Evolutionary conservation across 305 asterid species (phyloP).

Genomic region (Vinca major): DNA sequence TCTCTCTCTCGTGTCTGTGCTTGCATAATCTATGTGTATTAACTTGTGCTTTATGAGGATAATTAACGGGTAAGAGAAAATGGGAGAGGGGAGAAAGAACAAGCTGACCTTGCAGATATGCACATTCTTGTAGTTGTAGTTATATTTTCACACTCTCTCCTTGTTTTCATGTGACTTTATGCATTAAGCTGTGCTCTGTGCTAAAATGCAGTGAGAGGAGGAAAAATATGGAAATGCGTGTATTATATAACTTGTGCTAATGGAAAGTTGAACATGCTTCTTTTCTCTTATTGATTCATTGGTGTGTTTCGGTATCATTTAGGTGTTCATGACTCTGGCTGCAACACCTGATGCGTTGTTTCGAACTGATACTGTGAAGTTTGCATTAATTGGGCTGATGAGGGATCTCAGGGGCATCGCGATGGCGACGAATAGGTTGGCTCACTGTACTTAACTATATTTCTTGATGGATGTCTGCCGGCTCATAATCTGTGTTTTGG

Average conservation of each 20-base stretch:
- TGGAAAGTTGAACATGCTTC: background rate
- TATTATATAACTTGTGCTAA: background rate
- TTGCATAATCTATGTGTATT: no score
- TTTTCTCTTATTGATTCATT: conserved; percentile 13
- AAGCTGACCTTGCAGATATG: background rate
- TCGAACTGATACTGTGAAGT: conserved; percentile 76
- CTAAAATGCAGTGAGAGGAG: background rate
- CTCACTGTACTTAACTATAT: background rate
- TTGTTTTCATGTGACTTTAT: background rate
- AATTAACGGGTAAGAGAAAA: background rate
- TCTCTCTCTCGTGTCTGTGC: background rate
- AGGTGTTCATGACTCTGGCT: conserved; percentile 73
- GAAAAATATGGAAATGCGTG: background rate
- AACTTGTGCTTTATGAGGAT: no score
- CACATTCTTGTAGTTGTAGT: background rate
- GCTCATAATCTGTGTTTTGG: background rate
- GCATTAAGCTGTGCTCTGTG: background rate
- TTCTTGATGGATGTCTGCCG: background rate
- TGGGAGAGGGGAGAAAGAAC: background rate
- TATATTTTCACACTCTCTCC: background rate
- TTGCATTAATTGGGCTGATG: conserved; percentile 86
- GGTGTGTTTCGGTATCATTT: conserved; percentile 15
- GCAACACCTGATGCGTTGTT: conserved; percentile 72
- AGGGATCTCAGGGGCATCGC: conserved; percentile 94
- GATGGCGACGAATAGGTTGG: conserved; percentile 91